Percentiles rank a stretch among this genome's conserved stretches.
Evolutionary conservation across 768 basidiomycete species (phyloP).

Genomic region (Gyrodon lividus): DNA sequence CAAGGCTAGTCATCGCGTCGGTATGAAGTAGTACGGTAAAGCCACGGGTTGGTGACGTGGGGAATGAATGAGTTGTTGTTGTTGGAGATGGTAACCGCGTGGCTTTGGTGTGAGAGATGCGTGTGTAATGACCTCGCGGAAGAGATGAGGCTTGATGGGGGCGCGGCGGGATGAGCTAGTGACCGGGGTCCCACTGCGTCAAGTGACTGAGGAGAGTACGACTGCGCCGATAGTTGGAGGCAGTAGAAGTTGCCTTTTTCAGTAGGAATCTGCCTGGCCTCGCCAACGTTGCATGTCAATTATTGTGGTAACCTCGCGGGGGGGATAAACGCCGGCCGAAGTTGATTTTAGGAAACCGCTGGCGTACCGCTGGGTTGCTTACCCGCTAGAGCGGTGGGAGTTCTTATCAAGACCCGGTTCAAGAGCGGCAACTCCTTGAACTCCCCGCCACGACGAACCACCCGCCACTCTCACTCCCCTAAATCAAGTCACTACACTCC

Average conservation of each 20-base stretch:
- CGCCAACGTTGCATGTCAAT: constrained; percentile 31
- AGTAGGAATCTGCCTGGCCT: constrained; percentile 21
- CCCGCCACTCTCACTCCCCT: not conserved
- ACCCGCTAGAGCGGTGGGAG: not conserved
- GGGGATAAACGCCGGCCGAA: constrained; percentile 28
- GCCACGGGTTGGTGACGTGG: not conserved
- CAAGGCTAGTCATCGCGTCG: not conserved
- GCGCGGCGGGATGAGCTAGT: constrained; percentile 19
- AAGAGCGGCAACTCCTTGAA: not conserved
- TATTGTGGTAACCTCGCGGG: constrained; percentile 20
- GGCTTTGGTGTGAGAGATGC: not conserved
- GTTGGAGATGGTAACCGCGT: constrained; percentile 4
- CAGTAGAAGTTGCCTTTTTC: constrained; percentile 10
- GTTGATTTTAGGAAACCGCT: constrained; percentile 15
- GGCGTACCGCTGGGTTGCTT: constrained; percentile 15
- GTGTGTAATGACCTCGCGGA: constrained; percentile 7
- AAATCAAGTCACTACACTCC: not conserved
- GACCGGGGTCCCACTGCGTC: constrained; percentile 17
- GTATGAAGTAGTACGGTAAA: not conserved
- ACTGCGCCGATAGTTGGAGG: constrained; percentile 13
- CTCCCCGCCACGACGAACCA: not conserved
- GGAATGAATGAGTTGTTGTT: constrained; percentile 7
- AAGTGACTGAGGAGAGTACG: constrained; percentile 4
- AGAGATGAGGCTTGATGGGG: constrained; percentile 24
- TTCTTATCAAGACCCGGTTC: constrained; percentile 16